Evolutionary conservation across 2,329 filamentous ascomycete species (phyloP), one percentile per base, ranked within the genome.

Genomic region (Cadophora sp.): DNA sequence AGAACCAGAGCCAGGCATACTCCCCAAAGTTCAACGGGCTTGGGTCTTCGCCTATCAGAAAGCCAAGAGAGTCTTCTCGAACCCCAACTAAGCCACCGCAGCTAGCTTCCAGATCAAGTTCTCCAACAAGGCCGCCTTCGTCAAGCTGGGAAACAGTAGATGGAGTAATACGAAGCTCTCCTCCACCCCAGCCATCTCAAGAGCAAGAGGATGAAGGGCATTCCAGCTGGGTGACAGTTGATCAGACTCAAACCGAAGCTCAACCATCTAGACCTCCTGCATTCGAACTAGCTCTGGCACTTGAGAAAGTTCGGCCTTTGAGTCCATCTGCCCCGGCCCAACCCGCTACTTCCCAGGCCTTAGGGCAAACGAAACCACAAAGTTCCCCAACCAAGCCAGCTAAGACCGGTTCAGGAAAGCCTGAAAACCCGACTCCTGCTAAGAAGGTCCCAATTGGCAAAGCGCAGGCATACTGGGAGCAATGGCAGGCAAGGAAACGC

Each of bases 21-120:
- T 78, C 77, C 36, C 76, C 76, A 43, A 74, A 69, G 59, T 75
- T 77, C 62, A 72, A 76, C 64, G 76, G 77, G 11, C 73, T 78
- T 66, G 73, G 72, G 24, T 74, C 73, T 55, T 74, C 75, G 22
- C 73, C 73, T 60, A 24, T 65, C 24, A 68, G 59, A 59, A 65
- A 66, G 60, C 59, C 39, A 68, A 53, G 59, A 64, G 60, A 61
- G 22, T 58, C 61, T 62, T 64, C 63, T 59, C 64, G 20, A 47
- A 39, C 58, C 41, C 64, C 50, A 50, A 58, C 39, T 65, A 56
- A 68, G 43, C 41, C 63, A 22, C 65, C 33, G 30, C 47, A 55
- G 30, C 18, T 24, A 60, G 20, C 33, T 22, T 8, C 20, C 14
- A 24, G 41, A 30, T 39, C 68, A 16, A 62, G 45, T 22, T 65